Evolutionary conservation across 2,329 filamentous ascomycete species (phyloP).

Genomic region (Sporothrix variecibatus): DNA sequence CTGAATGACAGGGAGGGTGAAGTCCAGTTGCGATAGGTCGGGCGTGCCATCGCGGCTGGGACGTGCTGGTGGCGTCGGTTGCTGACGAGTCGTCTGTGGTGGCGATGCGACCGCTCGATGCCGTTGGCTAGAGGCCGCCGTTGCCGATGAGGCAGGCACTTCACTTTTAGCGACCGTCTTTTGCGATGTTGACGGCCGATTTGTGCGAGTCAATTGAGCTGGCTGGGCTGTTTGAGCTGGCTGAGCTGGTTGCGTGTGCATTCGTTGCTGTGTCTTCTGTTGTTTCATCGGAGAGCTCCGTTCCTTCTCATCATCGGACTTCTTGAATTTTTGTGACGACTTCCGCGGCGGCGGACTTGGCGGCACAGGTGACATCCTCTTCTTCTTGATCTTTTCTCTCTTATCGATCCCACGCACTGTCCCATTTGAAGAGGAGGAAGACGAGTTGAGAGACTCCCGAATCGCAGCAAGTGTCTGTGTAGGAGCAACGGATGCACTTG

Average conservation of each 20-base stretch:
- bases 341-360: conserved; percentile 64
- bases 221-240: conserved; percentile 29
- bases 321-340: conserved; percentile 59
- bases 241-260: conserved; percentile 32
- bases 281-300: conserved; percentile 43
- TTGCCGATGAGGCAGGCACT: conserved; percentile 30
- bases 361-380: conserved; percentile 50
- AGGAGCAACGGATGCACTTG: conserved; percentile 51
- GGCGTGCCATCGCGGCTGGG: conserved; percentile 71
- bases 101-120: conserved; percentile 34
- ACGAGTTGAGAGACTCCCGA: conserved; percentile 70
- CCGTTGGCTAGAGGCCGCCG: conserved; percentile 31
- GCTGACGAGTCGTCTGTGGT: conserved; percentile 30
- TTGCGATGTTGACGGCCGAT: conserved; percentile 30
- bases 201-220: conserved; percentile 27
- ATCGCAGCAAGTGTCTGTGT: conserved; percentile 64
- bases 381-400: conserved; percentile 48
- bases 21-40: conserved; percentile 57
- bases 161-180: conserved; percentile 22
- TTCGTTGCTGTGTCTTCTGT: conserved; percentile 34
- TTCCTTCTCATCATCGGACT: conserved; percentile 40
- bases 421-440: conserved; percentile 63
- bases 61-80: conserved; percentile 53
- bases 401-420: conserved; percentile 60
- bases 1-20: conserved; percentile 59